Base-by-base conservation (phyloP, 2,329 filamentous ascomycete genomes). In the Neospermospora avenae region DNA sequence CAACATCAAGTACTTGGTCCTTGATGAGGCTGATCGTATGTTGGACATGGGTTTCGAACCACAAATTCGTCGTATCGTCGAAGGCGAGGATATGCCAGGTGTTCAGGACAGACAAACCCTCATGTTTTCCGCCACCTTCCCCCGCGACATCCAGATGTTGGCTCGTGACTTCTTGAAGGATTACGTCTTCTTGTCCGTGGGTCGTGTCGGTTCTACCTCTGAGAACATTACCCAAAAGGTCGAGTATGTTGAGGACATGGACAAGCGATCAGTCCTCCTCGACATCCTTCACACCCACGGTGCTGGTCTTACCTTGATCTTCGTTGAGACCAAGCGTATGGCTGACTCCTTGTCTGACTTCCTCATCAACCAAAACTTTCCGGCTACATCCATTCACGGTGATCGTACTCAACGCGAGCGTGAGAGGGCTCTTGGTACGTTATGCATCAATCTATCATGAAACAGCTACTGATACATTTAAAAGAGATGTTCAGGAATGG, bases 1-100 rank as follows among this genome's bases (percentile, higher is more conserved):
- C 77, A 97, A 96, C 84, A 99, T 99, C 84, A 98, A 97, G 83
- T 99, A 99, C 76, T 85, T 99, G 64, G 91, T 99, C 71, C 90
- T 99, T 58, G 95, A 99, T 71, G 95, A 99, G 85, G 95, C 95
- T 77, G 95, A 99, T 82, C 95, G 95, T 77, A 99, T 99, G 95
- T 84, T 99, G 84, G 95, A 99, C 84, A 99, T 99, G 95, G 95
- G 95, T 95, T 99, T 99, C 84, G 95, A 99, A 83, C 95, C 95
- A 72, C 95, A 99, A 81, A 99, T 99, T 74, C 93, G 95, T 73
- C 90, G 93, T 72, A 98, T 99, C 72, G 95, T 99, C 48, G 93
- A 98, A 79, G 92, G 92, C 63, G 95, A 98, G 80, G 95, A 99
- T 72, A 99, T 99, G 95, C 95, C 95, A 60, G 77, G 78, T 56